A percentile compares a stretch with the other conserved stretches of the same genome.
phyloP scores from a whole-genome alignment of 768 basidiomycete genomes.

The Phaeotremella fagi region DNA sequence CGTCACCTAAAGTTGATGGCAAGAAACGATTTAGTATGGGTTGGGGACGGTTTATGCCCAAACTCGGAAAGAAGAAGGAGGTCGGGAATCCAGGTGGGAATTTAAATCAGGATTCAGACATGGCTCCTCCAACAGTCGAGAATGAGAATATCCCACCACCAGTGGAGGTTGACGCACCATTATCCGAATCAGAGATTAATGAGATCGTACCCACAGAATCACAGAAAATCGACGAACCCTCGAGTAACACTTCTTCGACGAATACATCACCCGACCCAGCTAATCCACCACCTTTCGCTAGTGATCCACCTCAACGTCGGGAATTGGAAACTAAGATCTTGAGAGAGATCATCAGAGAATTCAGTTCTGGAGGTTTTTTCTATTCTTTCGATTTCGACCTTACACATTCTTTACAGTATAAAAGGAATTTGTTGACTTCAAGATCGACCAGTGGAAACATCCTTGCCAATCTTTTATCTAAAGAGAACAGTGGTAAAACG shows the following conservation, averaged over 20 bases:
- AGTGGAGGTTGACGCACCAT: not conserved
- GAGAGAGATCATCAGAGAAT: constrained; percentile 70
- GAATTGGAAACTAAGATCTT: constrained; percentile 81
- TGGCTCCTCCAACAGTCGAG: not conserved
- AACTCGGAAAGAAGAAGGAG: constrained; percentile 7
- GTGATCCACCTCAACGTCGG: constrained; percentile 34
- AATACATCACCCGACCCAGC: not conserved
- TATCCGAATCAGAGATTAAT: not conserved
- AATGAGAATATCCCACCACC: not conserved
- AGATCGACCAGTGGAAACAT: constrained; percentile 23
- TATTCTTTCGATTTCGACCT: constrained; percentile 80
- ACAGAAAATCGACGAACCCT: not conserved
- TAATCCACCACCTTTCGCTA: constrained; percentile 2
- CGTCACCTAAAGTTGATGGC: not conserved
- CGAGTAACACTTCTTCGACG: not conserved
- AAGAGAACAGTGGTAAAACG: constrained; percentile 8
- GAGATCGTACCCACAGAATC: constrained; percentile 13
- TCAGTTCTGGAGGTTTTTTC: constrained; percentile 80
- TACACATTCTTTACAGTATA: constrained; percentile 42
- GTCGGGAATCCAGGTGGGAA: too few relatives aligned
- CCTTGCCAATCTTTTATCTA: constrained; percentile 31
- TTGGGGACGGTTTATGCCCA: constrained; percentile 23
- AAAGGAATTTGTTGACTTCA: constrained; percentile 27
- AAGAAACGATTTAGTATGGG: constrained; percentile 18
- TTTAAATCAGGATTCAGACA: not conserved